A percentile compares a stretch with the other conserved stretches of the same genome.
Evolutionary conservation across 345 rosid species (phyloP).

Genomic region (Anastatica hierochuntica): DNA sequence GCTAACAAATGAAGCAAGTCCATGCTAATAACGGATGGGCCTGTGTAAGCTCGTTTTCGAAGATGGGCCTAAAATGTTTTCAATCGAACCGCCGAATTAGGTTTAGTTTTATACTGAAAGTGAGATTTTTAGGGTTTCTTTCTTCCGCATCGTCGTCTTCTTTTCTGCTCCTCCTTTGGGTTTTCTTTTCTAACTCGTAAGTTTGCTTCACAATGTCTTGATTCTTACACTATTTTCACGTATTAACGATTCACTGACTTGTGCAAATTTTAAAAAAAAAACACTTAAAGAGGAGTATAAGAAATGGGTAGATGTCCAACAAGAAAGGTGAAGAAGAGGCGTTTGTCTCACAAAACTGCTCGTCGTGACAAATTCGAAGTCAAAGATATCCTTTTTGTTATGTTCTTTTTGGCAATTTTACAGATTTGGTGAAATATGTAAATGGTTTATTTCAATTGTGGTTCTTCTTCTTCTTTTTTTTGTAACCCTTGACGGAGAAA

Average conservation of each 20-base stretch:
- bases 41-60: too few species aligned
- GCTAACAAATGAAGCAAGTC: too few species aligned
- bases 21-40: not conserved
- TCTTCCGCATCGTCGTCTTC: slow-evolving; percentile 6
- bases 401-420: not conserved
- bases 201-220: not conserved
- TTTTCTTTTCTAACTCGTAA: slow-evolving; percentile 15
- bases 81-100: not conserved
- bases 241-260: not conserved
- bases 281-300: not conserved
- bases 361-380: slow-evolving; percentile 71
- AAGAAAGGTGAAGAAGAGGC: slow-evolving; percentile 92
- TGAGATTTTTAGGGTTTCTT: slow-evolving; percentile 7
- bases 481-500: slow-evolving; percentile 30
- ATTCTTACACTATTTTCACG: not conserved
- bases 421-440: not conserved
- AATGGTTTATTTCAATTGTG: not conserved
- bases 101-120: not conserved
- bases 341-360: slow-evolving; percentile 82
- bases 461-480: too few species aligned
- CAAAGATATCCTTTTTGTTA: slow-evolving; percentile 60
- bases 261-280: not conserved
- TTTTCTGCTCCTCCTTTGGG: not conserved
- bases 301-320: slow-evolving; percentile 68
- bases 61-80: not conserved